Evolutionary conservation across 345 rosid species (phyloP).

Genomic region (Mercurialis annua): DNA sequence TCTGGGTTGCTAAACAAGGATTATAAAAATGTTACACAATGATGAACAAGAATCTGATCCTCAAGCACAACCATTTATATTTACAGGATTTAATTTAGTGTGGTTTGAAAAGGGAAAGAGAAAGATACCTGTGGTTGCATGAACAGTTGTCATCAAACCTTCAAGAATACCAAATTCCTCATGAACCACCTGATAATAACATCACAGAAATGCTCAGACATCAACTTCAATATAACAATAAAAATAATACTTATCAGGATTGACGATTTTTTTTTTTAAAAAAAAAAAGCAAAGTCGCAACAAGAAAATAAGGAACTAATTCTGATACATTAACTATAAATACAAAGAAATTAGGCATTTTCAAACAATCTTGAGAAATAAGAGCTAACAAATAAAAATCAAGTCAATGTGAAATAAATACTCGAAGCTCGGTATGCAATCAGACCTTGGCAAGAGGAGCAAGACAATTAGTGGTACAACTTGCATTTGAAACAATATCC

Average conservation of each 20-base stretch:
- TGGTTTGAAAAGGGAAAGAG: slow-evolving; percentile 12
- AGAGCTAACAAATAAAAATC: neutral
- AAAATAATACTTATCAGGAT: neutral
- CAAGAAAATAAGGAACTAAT: neutral
- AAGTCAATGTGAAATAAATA: neutral
- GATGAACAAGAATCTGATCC: neutral
- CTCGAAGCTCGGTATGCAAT: slow-evolving; percentile 13
- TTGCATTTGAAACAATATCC: slow-evolving; percentile 97
- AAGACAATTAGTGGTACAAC: slow-evolving; percentile 99
- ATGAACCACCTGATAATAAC: slow-evolving; percentile 71
- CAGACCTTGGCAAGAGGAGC: slow-evolving; percentile 99
- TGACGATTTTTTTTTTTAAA: too few relatives aligned
- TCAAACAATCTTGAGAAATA: neutral
- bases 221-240: neutral
- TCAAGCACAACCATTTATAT: neutral
- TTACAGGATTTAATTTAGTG: too few relatives aligned
- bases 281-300: neutral
- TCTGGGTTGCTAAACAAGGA: slow-evolving; percentile 79
- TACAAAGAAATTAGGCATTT: neutral
- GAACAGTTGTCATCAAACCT: slow-evolving; percentile 99
- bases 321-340: neutral
- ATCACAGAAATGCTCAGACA: neutral
- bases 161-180: slow-evolving; percentile 94
- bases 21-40: slow-evolving; percentile 14
- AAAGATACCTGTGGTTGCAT: slow-evolving; percentile 86